phyloP scores from a whole-genome alignment of 208 protist species.

The Wallacemonas sp. region DNA sequence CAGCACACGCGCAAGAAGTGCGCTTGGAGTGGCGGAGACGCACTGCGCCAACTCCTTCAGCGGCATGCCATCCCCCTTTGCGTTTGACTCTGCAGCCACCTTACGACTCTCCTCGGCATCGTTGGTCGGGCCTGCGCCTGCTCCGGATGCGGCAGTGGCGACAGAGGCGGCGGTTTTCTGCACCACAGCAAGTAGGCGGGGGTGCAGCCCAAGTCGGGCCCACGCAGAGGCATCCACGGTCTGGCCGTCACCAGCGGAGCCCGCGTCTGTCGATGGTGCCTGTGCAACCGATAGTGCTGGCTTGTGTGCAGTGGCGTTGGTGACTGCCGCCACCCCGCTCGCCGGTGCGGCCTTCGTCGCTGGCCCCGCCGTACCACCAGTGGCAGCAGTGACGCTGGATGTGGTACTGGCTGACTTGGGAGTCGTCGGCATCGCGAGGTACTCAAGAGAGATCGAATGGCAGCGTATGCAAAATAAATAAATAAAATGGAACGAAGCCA shows the following conservation, averaged over 20 bases:
- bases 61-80: neutral
- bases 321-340: too few species aligned
- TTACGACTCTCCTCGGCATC: neutral
- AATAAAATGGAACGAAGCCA: too few species aligned
- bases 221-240: conserved; percentile 22
- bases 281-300: neutral
- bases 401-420: too few species aligned
- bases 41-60: conserved; percentile 6
- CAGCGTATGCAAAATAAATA: too few species aligned
- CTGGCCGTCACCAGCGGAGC: neutral
- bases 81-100: neutral
- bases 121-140: neutral
- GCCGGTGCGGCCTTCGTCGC: neutral
- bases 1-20: conserved; percentile 58
- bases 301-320: too few species aligned
- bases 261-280: neutral
- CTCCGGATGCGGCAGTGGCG: neutral
- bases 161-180: conserved; percentile 15
- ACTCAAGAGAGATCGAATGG: too few species aligned
- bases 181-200: conserved; percentile 33
- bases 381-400: too few species aligned
- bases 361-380: too few species aligned
- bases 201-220: conserved; percentile 38
- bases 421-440: too few species aligned
- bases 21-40: conserved; percentile 28